Base-by-base conservation (phyloP, 2,329 filamentous ascomycete genomes). In the Paecilomyces variotii region DNA sequence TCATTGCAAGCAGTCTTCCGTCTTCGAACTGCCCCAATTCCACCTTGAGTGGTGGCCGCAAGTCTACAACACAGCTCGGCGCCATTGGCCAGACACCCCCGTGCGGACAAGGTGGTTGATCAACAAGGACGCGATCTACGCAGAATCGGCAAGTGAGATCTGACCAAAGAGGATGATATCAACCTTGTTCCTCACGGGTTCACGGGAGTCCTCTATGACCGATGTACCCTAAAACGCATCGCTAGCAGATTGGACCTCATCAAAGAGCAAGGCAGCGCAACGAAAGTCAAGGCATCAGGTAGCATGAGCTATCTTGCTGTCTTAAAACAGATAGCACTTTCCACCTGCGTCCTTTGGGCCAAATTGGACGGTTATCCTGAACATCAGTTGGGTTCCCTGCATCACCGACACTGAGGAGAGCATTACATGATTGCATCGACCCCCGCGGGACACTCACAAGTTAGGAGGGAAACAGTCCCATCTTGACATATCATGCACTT, bases 31-130 rank as follows among this genome's bases (percentile, higher is more conserved):
- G 65, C 28, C 65, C 66, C 30, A 67, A 60, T 45, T 56, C 59
- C 30, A 9, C 63, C 0, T 61, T 70, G 32, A 63, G 57, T 30
- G 60, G 58, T 26, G 62, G 61, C 52, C 71, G 72, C 60, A 72
- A 66, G 58, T 59, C 69, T 45, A 56, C 66, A 34, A 62, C 67
- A 19, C 71, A 70, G 53, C 74, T 73, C 57, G 74, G 74, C 32
- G 70, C 71, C 52, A 76, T 80, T 58, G 74, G 74, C 4, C 75
- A 78, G 58, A 80, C 76, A 32, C 78, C 79, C 25, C 77, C 77
- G 26, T 78, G 76, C 62, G 77, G 77, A 28, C 79, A 82, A 64
- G 75, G 75, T 45, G 77, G 78, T 56, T 79, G 75, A 78, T 67
- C n/a, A 19, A 45, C 14, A 45, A 45, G 19, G 39, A 45, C 5